Evolutionary conservation across 106 monocot genomes (phyloP), one percentile per base, ranked within the genome.

Genomic region (Xerophyta viscosa): DNA sequence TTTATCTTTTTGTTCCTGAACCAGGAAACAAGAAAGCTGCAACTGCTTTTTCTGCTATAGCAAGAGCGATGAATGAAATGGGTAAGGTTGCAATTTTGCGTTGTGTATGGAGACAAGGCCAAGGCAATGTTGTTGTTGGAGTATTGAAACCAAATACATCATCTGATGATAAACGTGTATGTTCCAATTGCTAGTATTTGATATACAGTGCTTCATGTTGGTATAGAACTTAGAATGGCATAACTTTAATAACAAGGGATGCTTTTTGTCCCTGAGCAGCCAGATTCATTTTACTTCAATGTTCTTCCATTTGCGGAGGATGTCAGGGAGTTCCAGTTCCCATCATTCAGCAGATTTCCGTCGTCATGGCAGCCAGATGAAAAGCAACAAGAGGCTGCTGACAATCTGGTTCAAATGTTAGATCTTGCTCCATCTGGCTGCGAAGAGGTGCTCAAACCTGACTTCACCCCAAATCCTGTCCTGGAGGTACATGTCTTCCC

Each of bases 221-320:
- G n/a, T n/a, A n/a, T n/a, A n/a, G n/a, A n/a, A n/a, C n/a, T n/a
- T n/a, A n/a, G n/a, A n/a, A n/a, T n/a, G n/a, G n/a, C n/a, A n/a
- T n/a, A n/a, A n/a, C n/a, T n/a, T n/a, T n/a, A n/a, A n/a, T n/a
- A n/a, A n/a, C 11, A 33, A 6, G 7, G 11, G 33, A 33, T 6
- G 11, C 33, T 48, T 12, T 28, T 53, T 24, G 51, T 11, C 30
- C 23, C 15, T 48, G 42, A 48, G 29, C 86, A 98, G 98, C 63
- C 79, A 48, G 98, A 98, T 79, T 98, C 98, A 19, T 98, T 98
- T 66, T 98, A 75, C 69, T 90, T 90, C 46, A 98, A 98, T 45
- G 63, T 80, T 39, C 98, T 98, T 71, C 98, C 98, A 44, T 98
- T 98, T 65, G 90, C 86, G 41, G 98, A 98, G 73, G 98, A 98